Conservation (phyloP, 2,329 filamentous ascomycete genomes). For the Diaporthe batatas region DNA sequence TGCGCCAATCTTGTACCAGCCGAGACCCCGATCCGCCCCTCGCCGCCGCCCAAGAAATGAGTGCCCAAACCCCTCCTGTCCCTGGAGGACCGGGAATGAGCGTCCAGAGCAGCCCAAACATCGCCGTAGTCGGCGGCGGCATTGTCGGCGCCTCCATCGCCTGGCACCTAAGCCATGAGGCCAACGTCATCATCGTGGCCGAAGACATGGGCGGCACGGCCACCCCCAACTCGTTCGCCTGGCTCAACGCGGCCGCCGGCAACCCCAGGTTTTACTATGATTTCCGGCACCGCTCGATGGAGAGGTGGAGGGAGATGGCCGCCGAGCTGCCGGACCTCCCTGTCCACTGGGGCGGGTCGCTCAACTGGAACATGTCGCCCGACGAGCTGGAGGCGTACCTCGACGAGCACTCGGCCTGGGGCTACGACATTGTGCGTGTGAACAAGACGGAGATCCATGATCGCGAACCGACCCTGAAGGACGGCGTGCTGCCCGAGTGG, state of each 20-base stretch:
- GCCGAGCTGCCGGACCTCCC: slow-evolving; percentile 46
- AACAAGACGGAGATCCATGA: slow-evolving; percentile 43
- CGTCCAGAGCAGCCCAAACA: slow-evolving; percentile 37
- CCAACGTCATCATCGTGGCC: slow-evolving; percentile 49
- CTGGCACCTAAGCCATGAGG: slow-evolving; percentile 48
- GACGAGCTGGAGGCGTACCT: slow-evolving; percentile 46
- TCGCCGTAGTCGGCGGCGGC: slow-evolving; percentile 48
- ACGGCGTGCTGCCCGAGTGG: slow-evolving; percentile 36
- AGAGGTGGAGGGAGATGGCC: slow-evolving; percentile 46
- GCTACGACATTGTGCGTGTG: slow-evolving; percentile 47
- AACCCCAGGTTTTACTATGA: slow-evolving; percentile 49
- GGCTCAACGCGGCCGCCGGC: slow-evolving; percentile 50
- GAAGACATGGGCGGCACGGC: slow-evolving; percentile 48
- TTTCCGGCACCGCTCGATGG: slow-evolving; percentile 49
- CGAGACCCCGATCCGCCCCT: neutral
- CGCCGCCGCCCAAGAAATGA: slow-evolving; percentile 3
- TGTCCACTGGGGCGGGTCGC: slow-evolving; percentile 47
- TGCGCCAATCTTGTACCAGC: slow-evolving; percentile 1
- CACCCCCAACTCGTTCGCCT: slow-evolving; percentile 51
- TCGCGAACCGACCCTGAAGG: slow-evolving; percentile 45
- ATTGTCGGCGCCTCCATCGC: slow-evolving; percentile 51
- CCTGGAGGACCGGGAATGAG: slow-evolving; percentile 1
- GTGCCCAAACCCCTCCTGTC: slow-evolving; percentile 6
- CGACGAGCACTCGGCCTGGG: slow-evolving; percentile 47
- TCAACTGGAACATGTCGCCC: slow-evolving; percentile 46